Conservation (phyloP, 1,284 basidiomycete species). For the Schizopora paradoxa region DNA sequence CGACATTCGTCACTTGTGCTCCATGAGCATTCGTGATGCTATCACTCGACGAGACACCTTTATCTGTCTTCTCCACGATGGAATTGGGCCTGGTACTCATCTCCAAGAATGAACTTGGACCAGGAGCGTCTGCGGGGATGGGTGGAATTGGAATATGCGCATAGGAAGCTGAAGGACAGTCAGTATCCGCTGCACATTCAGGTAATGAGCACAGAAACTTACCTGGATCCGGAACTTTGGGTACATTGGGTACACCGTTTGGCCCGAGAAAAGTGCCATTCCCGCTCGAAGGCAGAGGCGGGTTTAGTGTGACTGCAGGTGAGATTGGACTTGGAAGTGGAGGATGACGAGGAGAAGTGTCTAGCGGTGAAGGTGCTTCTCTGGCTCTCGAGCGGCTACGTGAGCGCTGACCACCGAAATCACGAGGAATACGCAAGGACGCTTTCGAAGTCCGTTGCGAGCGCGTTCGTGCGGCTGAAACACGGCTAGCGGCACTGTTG, state of each 20-base stretch:
- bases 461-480: slow-evolving; percentile 54
- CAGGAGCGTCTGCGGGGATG: background rate
- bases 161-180: background rate
- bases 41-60: background rate
- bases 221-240: slow-evolving; percentile 11
- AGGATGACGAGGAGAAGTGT: background rate
- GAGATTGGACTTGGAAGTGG: background rate
- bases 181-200: slow-evolving; percentile 5
- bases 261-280: background rate
- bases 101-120: slow-evolving; percentile 10
- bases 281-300: background rate
- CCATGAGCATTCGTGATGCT: background rate
- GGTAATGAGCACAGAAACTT: slow-evolving; percentile 10
- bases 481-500: slow-evolving; percentile 35
- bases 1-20: background rate
- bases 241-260: slow-evolving; percentile 9
- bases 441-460: slow-evolving; percentile 53
- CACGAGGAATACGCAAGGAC: slow-evolving; percentile 46
- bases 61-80: slow-evolving; percentile 7
- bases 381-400: background rate
- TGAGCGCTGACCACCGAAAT: background rate
- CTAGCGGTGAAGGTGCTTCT: background rate
- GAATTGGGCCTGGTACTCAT: slow-evolving; percentile 15
- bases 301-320: background rate
- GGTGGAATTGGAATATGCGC: background rate